These are phyloP conservation scores for Leccinum cinnamomeum DNA, from an alignment of 1,284 basidiomycete genomes.

Conservation along the genomic window DNA sequence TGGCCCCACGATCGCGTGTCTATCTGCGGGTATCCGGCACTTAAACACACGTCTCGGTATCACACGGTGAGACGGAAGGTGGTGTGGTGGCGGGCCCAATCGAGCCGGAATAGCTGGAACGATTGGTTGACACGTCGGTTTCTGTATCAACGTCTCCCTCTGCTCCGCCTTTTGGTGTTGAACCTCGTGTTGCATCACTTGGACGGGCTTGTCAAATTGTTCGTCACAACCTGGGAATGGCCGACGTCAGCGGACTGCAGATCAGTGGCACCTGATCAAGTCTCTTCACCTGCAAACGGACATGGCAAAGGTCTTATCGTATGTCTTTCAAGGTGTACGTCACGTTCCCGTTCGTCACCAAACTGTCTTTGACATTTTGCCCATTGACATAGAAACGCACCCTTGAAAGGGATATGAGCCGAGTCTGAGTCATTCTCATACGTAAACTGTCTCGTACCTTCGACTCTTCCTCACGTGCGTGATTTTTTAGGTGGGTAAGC, in stretches of 20 bases:
- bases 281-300: slow-evolving; percentile 29
- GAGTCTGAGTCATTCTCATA: neutral
- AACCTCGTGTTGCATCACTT: slow-evolving; percentile 34
- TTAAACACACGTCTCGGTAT: slow-evolving; percentile 43
- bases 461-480: slow-evolving; percentile 39
- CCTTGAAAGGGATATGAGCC: slow-evolving; percentile 13
- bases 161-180: slow-evolving; percentile 33
- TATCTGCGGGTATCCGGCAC: slow-evolving; percentile 45
- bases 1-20: slow-evolving; percentile 50
- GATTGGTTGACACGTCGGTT: slow-evolving; percentile 38
- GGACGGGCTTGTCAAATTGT: slow-evolving; percentile 27
- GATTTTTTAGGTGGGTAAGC: slow-evolving; percentile 50
- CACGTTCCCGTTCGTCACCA: slow-evolving; percentile 17
- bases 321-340: slow-evolving; percentile 27
- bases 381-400: slow-evolving; percentile 30
- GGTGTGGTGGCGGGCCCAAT: slow-evolving; percentile 36
- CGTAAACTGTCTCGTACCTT: slow-evolving; percentile 28
- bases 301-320: slow-evolving; percentile 32
- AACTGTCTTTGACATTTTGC: slow-evolving; percentile 22
- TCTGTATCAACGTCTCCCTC: slow-evolving; percentile 39
- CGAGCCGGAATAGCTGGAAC: slow-evolving; percentile 33
- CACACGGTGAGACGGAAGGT: slow-evolving; percentile 51
- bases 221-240: slow-evolving; percentile 25
- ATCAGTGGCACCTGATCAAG: neutral
- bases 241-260: slow-evolving; percentile 6